Evolutionary conservation across 2,329 filamentous ascomycete species (phyloP), one percentile per base, ranked within the genome.

Genomic region (Chalara sp.): DNA sequence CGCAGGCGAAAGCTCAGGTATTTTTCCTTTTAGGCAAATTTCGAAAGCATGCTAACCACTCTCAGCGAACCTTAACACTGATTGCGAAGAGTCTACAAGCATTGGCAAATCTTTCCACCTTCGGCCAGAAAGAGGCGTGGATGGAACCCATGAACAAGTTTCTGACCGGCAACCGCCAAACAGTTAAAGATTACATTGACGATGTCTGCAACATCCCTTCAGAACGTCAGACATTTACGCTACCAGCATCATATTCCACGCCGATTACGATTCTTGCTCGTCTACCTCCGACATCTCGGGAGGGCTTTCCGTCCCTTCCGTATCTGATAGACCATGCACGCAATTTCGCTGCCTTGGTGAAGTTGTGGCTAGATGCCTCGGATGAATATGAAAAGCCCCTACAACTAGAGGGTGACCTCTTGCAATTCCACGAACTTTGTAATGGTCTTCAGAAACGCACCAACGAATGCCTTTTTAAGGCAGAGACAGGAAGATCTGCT

Each of bases 121-220:
- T 96, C 64, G 92, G 92, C 40, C 91, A 87, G 64, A 95, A 96
- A 65, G 92, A 97, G 68, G 83, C 86, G n/a, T 97, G 90, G 89
- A 96, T 97, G 91, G 91, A 96, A 70, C 90, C 90, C 0, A 97
- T 97, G 92, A 97, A 96, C 64, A 80, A 80, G 42, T 96, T 96
- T 61, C 72, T 97, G 37, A 78, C 76, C 6, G 75, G 81, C 1
- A 85, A 95, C 62, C 81, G 90, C 21, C 78, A 85, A 60, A 80
- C 87, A 39, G 89, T 96, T 68, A 95, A 91, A 66, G 79, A 84
- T 44, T 96, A 91, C 61, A 86, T 96, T 53, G 91, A 97, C 64
- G 77, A 82, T 32, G 81, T 96, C 44, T 96, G 92, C 71, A 81
- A 85, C 6, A 88, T 96, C 48, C 84, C 89, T 1, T 80, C 84